Conservation (phyloP, 805 yeast species). For the Ogataea pini region DNA sequence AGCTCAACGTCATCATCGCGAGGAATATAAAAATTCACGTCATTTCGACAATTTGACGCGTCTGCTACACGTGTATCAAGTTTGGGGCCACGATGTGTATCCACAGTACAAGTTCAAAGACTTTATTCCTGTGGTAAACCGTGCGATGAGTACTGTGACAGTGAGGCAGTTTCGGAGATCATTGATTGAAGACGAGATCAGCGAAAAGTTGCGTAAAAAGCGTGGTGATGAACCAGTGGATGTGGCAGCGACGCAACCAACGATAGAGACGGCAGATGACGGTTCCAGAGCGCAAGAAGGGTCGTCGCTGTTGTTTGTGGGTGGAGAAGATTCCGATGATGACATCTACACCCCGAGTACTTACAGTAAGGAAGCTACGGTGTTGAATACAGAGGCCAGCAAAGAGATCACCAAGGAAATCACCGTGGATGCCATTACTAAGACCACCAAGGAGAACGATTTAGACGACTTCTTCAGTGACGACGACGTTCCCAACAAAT, state of each 20-base stretch:
- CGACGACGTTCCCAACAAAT: constrained; percentile 14
- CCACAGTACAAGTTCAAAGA: constrained; percentile 81
- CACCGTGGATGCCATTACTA: too few relatives aligned
- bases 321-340: constrained; percentile 17
- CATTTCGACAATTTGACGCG: constrained; percentile 51
- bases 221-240: constrained; percentile 4
- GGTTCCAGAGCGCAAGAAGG: not conserved
- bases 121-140: constrained; percentile 54
- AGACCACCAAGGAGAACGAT: not conserved
- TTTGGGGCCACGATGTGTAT: constrained; percentile 74
- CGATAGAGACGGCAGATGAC: not conserved
- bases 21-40: constrained; percentile 36
- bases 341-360: constrained; percentile 19
- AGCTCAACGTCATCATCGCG: constrained; percentile 16
- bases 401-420: too few relatives aligned
- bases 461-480: constrained; percentile 2
- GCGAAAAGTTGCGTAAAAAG: constrained; percentile 5
- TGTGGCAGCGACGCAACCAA: not conserved
- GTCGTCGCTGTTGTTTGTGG: constrained; percentile 20
- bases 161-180: constrained; percentile 45
- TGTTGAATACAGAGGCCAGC: not conserved
- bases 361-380: not conserved
- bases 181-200: constrained; percentile 41
- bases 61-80: constrained; percentile 58
- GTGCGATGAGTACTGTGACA: constrained; percentile 45